These are phyloP conservation scores for Phytopythium aichiense DNA, from an alignment of 352 stramenopile species.

Conservation along the genomic window DNA sequence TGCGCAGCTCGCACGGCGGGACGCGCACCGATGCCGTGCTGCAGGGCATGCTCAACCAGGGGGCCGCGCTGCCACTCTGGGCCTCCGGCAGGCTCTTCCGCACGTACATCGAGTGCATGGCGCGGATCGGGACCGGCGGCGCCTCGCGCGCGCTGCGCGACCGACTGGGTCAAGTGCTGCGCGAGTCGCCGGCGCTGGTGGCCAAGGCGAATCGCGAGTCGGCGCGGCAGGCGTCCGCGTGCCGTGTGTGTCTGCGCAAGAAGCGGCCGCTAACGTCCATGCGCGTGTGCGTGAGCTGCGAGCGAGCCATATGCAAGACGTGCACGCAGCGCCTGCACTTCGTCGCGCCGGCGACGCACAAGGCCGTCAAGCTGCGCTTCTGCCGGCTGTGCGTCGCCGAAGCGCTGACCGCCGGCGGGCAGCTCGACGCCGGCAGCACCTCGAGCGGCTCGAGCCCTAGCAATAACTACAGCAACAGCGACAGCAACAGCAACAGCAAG, in stretches of 20 bases:
- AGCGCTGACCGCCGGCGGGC: neutral
- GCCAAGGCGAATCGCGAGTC: neutral
- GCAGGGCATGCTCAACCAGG: neutral
- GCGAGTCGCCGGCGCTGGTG: slow-evolving; percentile 1
- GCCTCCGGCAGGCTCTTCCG: neutral
- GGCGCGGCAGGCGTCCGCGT: neutral
- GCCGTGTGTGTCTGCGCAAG: neutral
- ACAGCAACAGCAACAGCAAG: neutral
- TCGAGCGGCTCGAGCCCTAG: neutral
- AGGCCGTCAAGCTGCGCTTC: neutral
- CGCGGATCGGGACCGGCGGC: neutral
- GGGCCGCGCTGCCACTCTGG: neutral
- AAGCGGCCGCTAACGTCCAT: neutral
- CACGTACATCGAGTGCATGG: neutral
- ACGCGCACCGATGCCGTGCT: neutral
- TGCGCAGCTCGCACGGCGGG: neutral
- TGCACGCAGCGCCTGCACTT: neutral
- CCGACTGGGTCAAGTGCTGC: slow-evolving; percentile 7
- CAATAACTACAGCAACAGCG: neutral
- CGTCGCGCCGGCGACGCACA: neutral
- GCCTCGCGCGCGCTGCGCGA: neutral
- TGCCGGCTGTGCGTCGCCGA: neutral
- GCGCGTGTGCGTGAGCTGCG: neutral
- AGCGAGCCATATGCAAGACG: neutral
- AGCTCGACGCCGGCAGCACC: neutral